Base-by-base conservation (phyloP, 2,329 filamentous ascomycete species). In the Dactylellina leptospora region DNA sequence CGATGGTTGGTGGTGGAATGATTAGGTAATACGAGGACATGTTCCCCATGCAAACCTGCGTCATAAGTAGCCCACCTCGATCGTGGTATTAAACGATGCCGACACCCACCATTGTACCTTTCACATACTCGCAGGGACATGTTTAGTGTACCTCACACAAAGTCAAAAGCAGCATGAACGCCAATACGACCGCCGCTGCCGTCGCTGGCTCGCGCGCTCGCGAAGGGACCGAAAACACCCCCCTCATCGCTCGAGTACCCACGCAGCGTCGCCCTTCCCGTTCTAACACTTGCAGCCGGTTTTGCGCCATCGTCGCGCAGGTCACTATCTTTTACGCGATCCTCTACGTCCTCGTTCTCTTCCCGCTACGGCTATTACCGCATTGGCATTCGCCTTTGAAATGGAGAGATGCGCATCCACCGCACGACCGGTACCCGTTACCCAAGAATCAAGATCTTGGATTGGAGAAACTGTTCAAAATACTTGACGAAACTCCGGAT, bases 311-410 rank as follows among this genome's bases (percentile, higher is more conserved):
- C 23, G 6, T 72, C 38, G 54, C 55, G 3, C 68, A 72, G 30
- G 68, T 72, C 48, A 55, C 59, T 1, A 47, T 72, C n/a, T 72
- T 72, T 30, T 72, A 72, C 55, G 20, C 68, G 23, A 53, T 72
- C 8, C 55, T 72, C 22, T 72, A 72, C 22, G 38, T 72, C 4
- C 53, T 72, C 38, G 42, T 72, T 20, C 53, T 72, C 4, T 47
- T 72, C 16, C 68, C 68, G 1, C 53, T 72, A 8, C 51, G 40
- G 8, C 42, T 72, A 22, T 11, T 72, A 23, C 68, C 68, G 4
- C 36, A 54, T 13, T 63, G 59, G 38, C 48, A 47, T 28, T 53
- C 53, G 9, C 60, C 68, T 2, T 28, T 55, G 5, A 48, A 50
- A 53, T 72, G 59, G 68, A 40, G 23, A 25, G 45, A 64, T 33